Percentiles rank a stretch among this genome's conserved stretches.
Evolutionary conservation across 805 yeast species (phyloP).

Genomic region (Scheffersomyces ergatensis): DNA sequence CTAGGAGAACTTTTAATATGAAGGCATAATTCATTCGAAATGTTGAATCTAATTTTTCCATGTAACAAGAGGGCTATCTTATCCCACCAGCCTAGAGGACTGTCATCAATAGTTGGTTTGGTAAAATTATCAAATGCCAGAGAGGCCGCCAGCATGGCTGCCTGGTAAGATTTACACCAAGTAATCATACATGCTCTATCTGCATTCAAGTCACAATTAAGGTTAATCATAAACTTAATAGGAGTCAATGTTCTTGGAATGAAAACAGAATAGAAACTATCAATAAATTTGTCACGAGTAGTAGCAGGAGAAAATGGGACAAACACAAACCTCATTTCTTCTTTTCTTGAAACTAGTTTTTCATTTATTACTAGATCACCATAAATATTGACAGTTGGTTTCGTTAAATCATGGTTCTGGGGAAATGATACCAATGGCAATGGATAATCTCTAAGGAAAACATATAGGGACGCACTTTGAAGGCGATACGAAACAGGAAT

Average conservation of each 20-base stretch:
- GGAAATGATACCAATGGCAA: constrained; percentile 57
- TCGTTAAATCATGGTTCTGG: constrained; percentile 16
- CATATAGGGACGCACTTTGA: constrained; percentile 39
- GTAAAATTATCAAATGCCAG: constrained; percentile 42
- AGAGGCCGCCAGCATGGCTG: constrained; percentile 53
- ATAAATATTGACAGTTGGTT: constrained; percentile 25
- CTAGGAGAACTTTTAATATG: constrained; percentile 60
- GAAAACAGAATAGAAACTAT: constrained; percentile 55
- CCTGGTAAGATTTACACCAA: constrained; percentile 65
- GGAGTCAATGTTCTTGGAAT: constrained; percentile 65
- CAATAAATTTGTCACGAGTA: constrained; percentile 27
- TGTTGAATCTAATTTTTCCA: constrained; percentile 48
- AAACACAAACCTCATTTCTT: constrained; percentile 48
- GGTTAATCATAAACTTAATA: constrained; percentile 52
- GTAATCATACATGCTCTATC: constrained; percentile 49
- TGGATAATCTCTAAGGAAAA: constrained; percentile 54
- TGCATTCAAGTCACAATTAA: constrained; percentile 45
- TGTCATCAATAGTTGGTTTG: constrained; percentile 43
- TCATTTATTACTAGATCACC: constrained; percentile 60
- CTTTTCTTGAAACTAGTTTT: constrained; percentile 40
- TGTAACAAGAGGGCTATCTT: constrained; percentile 56
- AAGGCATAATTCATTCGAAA: constrained; percentile 53
- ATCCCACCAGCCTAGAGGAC: constrained; percentile 49
- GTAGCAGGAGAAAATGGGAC: constrained; percentile 60
- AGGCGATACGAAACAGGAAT: constrained; percentile 49